A percentile compares a stretch with the other conserved stretches of the same genome.
Evolutionary conservation across 192 early-diverging fungal species (phyloP).

Genomic region (Coemansia sp.): DNA sequence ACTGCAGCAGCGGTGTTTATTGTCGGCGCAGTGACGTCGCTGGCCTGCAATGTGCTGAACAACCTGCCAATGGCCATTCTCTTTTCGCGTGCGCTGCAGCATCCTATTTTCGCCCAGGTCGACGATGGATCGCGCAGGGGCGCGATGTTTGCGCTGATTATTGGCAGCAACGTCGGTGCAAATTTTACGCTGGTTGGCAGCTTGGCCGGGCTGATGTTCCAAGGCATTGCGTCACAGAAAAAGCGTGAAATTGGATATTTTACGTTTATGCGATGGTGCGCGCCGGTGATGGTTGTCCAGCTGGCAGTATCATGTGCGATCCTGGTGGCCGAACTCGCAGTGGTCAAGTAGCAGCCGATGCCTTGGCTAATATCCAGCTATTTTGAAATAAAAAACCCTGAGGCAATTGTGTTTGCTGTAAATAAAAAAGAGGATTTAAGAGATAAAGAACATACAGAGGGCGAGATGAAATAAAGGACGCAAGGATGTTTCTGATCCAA

Average conservation of each 20-base stretch:
- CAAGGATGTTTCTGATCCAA: no score
- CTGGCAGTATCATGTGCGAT: conserved; percentile 30
- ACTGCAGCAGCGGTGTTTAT: conserved; percentile 59
- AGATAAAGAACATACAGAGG: no score
- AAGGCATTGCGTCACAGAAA: conserved; percentile 24
- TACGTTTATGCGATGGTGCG: conserved; percentile 27
- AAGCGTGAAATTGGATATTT: conserved; percentile 29
- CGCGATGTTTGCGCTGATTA: conserved; percentile 66
- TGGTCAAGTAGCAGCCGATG: conserved; percentile 8
- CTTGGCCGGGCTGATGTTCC: conserved; percentile 65
- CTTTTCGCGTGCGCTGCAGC: conserved; percentile 66
- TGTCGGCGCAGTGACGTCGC: conserved; percentile 58
- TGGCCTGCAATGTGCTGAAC: conserved; percentile 74
- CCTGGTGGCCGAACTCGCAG: conserved; percentile 16
- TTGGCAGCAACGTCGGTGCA: conserved; percentile 80
- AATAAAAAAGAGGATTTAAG: no score
- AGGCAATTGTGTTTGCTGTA: neutral
- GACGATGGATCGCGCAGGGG: conserved; percentile 46
- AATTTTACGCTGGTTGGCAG: conserved; percentile 70
- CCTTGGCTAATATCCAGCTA: neutral
- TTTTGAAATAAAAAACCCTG: neutral
- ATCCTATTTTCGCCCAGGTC: conserved; percentile 55
- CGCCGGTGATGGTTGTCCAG: conserved; percentile 24
- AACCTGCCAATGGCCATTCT: conserved; percentile 86
- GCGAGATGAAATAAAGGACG: no score